Evolutionary conservation across 352 stramenopile species (phyloP), one percentile per base, ranked within the genome.

Genomic region (Globisporangium sylvaticum): DNA sequence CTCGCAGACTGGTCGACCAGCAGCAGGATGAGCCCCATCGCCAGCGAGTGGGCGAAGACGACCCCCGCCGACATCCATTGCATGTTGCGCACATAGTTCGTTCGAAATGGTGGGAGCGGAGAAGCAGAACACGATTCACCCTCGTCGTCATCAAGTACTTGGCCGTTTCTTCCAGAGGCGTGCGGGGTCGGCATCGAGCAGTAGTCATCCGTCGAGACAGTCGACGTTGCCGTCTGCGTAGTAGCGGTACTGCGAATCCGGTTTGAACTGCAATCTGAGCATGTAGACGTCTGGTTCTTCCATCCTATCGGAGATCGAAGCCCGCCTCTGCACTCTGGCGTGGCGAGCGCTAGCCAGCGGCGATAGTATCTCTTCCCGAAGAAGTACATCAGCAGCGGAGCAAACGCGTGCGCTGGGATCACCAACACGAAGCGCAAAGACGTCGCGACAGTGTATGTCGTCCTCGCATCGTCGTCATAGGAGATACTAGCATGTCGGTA

Each of bases 11-110:
- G 63, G 53, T 81, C 68, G 10, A 80, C 74, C 5, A 78, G 50
- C 9, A 84, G 25, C 42, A 84, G 58, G 32, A 84, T 77, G 20
- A 76, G 60, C 15, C 71, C 77, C 72, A 79, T 76, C 20, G 72
- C 69, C 6, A 74, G 50, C 39, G 76, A 27, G 55, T 81, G 75
- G 52, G 77, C 64, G 27, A 78, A 71, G 3, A 84, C 69, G 8
- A 81, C 63, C 20, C 48, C 42, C 5, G 18, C 18, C 7, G 42
- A 50, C 42, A 50, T 50, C 18, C 18, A 24, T 8, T 50, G 42
- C 42, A 50, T 50, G 42, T 50, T 50, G 42, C 42, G 42, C 6
- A 24, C 42, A 50, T 50, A 48, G 39, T 48, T 48, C 15, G 39
- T 48, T 48, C 15, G 39, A 48, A 48, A 48, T 22, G 15, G 39